These are phyloP conservation scores for Nepenthes mirabilis DNA, from an alignment of 148 eudicot species.

Conservation along the genomic window DNA sequence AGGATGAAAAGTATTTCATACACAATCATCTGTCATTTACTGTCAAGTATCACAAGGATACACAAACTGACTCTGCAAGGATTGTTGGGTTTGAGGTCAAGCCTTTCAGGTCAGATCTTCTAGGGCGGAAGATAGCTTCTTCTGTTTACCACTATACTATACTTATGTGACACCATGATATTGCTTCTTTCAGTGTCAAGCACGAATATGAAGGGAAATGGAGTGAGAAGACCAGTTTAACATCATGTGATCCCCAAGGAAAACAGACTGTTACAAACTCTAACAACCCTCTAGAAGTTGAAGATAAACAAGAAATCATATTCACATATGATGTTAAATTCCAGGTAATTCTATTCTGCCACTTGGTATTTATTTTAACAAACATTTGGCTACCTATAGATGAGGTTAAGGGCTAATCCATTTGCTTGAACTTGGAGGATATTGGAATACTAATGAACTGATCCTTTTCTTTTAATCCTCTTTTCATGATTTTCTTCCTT, in stretches of 20 bases:
- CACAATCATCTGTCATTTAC: conserved; percentile 39
- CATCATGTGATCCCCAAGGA: conserved; percentile 13
- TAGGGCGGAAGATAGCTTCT: not conserved
- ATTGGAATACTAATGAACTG: no score
- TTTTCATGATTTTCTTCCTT: not conserved
- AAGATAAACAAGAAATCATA: conserved; percentile 23
- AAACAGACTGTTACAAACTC: conserved; percentile 11
- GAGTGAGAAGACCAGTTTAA: conserved; percentile 15
- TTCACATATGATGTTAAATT: conserved; percentile 33
- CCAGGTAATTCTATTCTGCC: conserved; percentile 10
- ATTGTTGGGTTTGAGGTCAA: conserved; percentile 33
- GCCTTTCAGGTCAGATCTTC: conserved; percentile 18
- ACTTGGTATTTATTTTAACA: not conserved
- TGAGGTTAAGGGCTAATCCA: not conserved
- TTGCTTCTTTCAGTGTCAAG: conserved; percentile 13
- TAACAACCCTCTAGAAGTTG: conserved; percentile 22
- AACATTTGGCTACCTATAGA: not conserved
- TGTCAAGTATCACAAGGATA: conserved; percentile 31
- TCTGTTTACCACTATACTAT: not conserved
- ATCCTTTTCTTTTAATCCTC: no score
- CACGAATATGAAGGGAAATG: conserved; percentile 20
- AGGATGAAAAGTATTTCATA: conserved; percentile 33
- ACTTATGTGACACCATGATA: not conserved
- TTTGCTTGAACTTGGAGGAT: not conserved
- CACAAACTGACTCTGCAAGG: conserved; percentile 10